These are phyloP conservation scores for Blastocystis sp. DNA, from an alignment of 352 stramenopile species.

Conservation along the genomic window DNA sequence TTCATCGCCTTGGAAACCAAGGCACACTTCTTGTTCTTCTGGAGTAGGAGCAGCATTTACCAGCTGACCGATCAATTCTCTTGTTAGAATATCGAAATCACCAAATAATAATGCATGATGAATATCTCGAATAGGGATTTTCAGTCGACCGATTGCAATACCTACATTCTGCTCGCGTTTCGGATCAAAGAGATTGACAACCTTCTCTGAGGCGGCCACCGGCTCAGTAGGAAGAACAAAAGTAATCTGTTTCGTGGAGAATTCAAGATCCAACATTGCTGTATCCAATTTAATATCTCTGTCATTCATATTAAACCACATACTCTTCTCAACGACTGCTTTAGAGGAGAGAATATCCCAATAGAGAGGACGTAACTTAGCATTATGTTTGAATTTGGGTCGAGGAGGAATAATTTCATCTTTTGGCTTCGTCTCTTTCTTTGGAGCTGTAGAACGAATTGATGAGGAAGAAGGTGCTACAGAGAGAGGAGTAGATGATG, in stretches of 20 bases:
- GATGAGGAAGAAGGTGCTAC: too few relatives aligned
- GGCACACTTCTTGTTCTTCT: slow-evolving; percentile 68
- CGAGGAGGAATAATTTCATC: slow-evolving; percentile 7
- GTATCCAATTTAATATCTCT: slow-evolving; percentile 27
- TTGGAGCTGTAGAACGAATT: background rate
- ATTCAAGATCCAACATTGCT: slow-evolving; percentile 9
- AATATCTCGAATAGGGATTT: slow-evolving; percentile 54
- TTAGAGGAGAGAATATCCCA: slow-evolving; percentile 10
- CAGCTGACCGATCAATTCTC: slow-evolving; percentile 69
- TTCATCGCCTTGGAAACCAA: slow-evolving; percentile 59
- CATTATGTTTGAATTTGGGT: background rate
- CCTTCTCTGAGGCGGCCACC: slow-evolving; percentile 14
- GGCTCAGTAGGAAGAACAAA: background rate
- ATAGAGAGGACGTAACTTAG: slow-evolving; percentile 39
- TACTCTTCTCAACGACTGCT: slow-evolving; percentile 16
- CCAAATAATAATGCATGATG: slow-evolving; percentile 65
- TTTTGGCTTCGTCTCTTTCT: background rate
- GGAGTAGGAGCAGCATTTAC: slow-evolving; percentile 69
- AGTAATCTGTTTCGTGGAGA: background rate
- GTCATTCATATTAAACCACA: slow-evolving; percentile 29
- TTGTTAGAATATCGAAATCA: slow-evolving; percentile 67
- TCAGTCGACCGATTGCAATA: slow-evolving; percentile 70
- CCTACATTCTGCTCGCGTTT: slow-evolving; percentile 72
- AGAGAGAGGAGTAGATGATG: background rate
- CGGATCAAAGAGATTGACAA: slow-evolving; percentile 69